phyloP scores from a whole-genome alignment of 2,329 filamentous ascomycete genomes.

The Metarhizium brunneum region DNA sequence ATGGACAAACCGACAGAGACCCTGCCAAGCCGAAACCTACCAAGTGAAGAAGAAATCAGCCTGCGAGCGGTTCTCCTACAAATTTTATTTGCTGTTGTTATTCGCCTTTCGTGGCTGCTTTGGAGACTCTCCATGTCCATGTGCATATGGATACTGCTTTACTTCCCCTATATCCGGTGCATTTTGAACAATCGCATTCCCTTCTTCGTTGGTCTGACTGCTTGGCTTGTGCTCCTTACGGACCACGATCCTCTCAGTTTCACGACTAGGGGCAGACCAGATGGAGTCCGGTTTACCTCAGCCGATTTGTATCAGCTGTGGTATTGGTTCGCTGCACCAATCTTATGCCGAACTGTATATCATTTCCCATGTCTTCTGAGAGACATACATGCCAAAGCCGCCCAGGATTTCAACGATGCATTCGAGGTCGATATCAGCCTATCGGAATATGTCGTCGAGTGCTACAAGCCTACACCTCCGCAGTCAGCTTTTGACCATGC shows the following conservation, averaged over 20 bases:
- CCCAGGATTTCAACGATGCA: not conserved
- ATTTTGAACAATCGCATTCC: not conserved
- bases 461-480: conserved; percentile 3
- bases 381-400: not conserved
- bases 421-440: conserved; percentile 4
- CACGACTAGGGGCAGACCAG: not conserved
- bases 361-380: not conserved
- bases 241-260: not conserved
- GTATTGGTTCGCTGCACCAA: conserved; percentile 1
- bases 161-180: conserved; percentile 1
- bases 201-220: not conserved
- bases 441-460: conserved; percentile 1
- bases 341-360: not conserved
- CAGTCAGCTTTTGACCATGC: not conserved
- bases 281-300: not conserved
- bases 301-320: not conserved
- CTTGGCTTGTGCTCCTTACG: conserved; percentile 2
- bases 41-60: not conserved
- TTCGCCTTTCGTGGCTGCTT: not conserved
- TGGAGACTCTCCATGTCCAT: not conserved
- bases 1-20: not conserved
- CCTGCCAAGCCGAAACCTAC: not conserved
- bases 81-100: not conserved
- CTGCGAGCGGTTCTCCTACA: not conserved
- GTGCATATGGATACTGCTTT: conserved; percentile 1